These are phyloP conservation scores for Madurella fahalii DNA, from an alignment of 2,329 filamentous ascomycete genomes.

Conservation along the genomic window DNA sequence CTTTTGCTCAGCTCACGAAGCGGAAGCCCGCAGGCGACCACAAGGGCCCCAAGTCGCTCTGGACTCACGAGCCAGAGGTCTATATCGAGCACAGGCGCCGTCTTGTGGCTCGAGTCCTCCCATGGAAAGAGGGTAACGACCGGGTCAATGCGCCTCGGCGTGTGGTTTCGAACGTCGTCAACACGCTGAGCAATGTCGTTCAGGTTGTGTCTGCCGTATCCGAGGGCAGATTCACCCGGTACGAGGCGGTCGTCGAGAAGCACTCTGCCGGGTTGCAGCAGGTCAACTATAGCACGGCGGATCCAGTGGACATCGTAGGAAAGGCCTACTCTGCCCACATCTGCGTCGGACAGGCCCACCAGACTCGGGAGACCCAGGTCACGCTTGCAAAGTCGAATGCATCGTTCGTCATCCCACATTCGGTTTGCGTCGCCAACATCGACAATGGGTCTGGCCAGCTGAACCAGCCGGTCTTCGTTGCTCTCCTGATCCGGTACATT, in stretches of 20 bases:
- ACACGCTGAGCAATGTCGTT: constrained; percentile 33
- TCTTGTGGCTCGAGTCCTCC: constrained; percentile 38
- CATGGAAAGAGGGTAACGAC: constrained; percentile 37
- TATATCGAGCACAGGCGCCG: constrained; percentile 33
- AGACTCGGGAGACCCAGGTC: constrained; percentile 26
- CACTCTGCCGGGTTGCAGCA: constrained; percentile 5
- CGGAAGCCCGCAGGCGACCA: neutral
- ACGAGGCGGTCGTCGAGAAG: constrained; percentile 8
- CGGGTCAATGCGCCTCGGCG: constrained; percentile 37
- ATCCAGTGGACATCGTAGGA: constrained; percentile 27
- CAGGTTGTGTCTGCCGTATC: constrained; percentile 24
- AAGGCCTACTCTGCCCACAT: constrained; percentile 24
- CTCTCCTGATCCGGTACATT: constrained; percentile 25
- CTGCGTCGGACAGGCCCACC: constrained; percentile 31
- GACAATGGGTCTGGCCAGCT: neutral
- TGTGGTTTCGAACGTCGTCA: constrained; percentile 30
- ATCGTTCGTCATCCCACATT: constrained; percentile 32
- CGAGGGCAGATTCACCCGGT: constrained; percentile 1
- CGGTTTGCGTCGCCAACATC: constrained; percentile 19
- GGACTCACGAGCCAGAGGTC: constrained; percentile 36
- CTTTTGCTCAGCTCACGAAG: constrained; percentile 25
- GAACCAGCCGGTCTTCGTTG: constrained; percentile 24
- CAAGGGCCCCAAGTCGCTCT: constrained; percentile 24
- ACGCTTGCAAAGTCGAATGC: constrained; percentile 32
- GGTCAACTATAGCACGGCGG: constrained; percentile 37